Conservation (phyloP, 768 basidiomycete species). For the Auricularia sp. region DNA sequence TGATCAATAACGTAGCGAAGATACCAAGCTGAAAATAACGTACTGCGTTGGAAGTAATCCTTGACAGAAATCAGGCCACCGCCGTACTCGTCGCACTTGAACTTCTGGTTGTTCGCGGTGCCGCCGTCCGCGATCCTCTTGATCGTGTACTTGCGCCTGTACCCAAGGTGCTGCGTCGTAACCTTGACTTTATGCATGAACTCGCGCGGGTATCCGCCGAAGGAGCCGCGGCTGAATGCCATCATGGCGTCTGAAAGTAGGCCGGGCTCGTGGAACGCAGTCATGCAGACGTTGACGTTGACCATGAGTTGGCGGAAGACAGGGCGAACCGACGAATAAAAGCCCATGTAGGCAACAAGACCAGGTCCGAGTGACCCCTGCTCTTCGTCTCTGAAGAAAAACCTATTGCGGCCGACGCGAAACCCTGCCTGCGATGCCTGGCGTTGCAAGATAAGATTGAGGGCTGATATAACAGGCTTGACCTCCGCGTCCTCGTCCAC, state of each 20-base stretch:
- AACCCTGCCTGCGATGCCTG: slow-evolving; percentile 37
- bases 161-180: slow-evolving; percentile 58
- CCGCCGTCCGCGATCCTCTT: slow-evolving; percentile 36
- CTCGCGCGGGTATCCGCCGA: slow-evolving; percentile 45
- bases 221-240: slow-evolving; percentile 41
- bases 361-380: background rate
- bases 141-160: slow-evolving; percentile 50
- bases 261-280: slow-evolving; percentile 39
- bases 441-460: slow-evolving; percentile 53
- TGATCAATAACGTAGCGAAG: background rate
- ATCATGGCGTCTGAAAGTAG: slow-evolving; percentile 47
- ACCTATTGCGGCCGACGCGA: slow-evolving; percentile 54
- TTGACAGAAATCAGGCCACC: slow-evolving; percentile 43
- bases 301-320: slow-evolving; percentile 40
- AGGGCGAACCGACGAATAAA: slow-evolving; percentile 30
- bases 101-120: slow-evolving; percentile 39
- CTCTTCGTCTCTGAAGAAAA: slow-evolving; percentile 38
- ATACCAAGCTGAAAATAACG: slow-evolving; percentile 15
- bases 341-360: slow-evolving; percentile 19
- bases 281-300: slow-evolving; percentile 44
- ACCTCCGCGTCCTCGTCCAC: slow-evolving; percentile 39
- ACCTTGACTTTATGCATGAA: slow-evolving; percentile 62
- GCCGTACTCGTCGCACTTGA: slow-evolving; percentile 40
- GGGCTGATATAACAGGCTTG: slow-evolving; percentile 46
- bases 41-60: slow-evolving; percentile 54